Conservation (phyloP, 2,329 filamentous ascomycete species). For the Botryosphaeria agaves region DNA sequence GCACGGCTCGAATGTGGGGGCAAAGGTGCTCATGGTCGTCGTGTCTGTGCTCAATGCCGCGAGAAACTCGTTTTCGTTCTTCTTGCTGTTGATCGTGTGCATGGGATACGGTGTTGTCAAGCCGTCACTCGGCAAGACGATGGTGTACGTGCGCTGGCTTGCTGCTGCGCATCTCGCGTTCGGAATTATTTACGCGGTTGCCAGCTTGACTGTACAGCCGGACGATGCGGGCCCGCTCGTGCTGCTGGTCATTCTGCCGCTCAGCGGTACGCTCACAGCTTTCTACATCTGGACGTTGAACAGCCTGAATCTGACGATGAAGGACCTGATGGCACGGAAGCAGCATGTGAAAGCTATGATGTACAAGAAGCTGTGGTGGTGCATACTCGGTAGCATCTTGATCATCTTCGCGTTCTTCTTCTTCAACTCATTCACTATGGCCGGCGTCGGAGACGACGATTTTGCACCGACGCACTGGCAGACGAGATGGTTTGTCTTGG, state of each 20-base stretch:
- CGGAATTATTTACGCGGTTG: constrained; percentile 81
- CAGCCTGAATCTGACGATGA: constrained; percentile 85
- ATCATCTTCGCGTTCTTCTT: constrained; percentile 99
- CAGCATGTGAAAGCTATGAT: constrained; percentile 85
- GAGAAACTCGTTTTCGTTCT: constrained; percentile 96
- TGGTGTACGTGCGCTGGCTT: constrained; percentile 84
- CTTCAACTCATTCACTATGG: constrained; percentile 92
- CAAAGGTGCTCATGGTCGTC: constrained; percentile 74
- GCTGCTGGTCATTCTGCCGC: constrained; percentile 78
- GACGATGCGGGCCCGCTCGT: constrained; percentile 82
- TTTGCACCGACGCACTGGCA: constrained; percentile 97
- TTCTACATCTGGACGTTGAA: constrained; percentile 99
- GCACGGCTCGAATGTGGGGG: constrained; percentile 65
- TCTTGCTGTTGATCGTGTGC: constrained; percentile 90
- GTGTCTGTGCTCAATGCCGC: constrained; percentile 89
- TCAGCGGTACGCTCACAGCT: constrained; percentile 80
- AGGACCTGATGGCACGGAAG: constrained; percentile 86
- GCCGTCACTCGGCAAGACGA: constrained; percentile 74
- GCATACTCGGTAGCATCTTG: constrained; percentile 77
- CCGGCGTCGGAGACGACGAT: constrained; percentile 64
- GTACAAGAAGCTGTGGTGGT: constrained; percentile 99
- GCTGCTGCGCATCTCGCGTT: constrained; percentile 90
- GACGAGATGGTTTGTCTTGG: constrained; percentile 88
- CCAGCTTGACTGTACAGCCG: constrained; percentile 74
- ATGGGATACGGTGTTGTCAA: constrained; percentile 99